Evolutionary conservation across 1,284 basidiomycete species (phyloP).

Genomic region (Inonotus hispidus): DNA sequence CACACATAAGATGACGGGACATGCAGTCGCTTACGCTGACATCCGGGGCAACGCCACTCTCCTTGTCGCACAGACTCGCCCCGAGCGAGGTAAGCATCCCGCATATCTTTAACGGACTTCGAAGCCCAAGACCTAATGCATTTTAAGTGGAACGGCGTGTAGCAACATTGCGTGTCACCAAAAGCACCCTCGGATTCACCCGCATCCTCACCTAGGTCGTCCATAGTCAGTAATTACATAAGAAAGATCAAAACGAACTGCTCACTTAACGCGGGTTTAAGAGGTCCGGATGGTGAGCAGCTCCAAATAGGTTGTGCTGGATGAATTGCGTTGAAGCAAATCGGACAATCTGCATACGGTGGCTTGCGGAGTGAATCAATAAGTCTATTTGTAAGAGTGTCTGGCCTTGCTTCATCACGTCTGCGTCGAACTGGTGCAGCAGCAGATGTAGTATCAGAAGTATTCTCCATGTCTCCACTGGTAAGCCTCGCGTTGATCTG

Average conservation of each 20-base stretch:
- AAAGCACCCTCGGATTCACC: constrained; percentile 26
- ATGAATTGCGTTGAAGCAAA: constrained; percentile 71
- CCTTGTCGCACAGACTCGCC: constrained; percentile 56
- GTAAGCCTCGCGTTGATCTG: constrained; percentile 16
- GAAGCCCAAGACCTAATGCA: constrained; percentile 76
- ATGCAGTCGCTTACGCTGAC: constrained; percentile 65
- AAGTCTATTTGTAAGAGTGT: constrained; percentile 61
- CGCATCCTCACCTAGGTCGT: constrained; percentile 18
- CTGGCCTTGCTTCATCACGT: neutral
- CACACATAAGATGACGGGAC: constrained; percentile 70
- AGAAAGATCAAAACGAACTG: neutral
- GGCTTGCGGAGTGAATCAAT: constrained; percentile 55
- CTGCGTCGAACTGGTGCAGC: neutral
- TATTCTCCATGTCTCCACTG: neutral
- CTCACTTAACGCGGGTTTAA: neutral
- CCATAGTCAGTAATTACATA: neutral
- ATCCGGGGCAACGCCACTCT: constrained; percentile 87
- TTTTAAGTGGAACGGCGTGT: constrained; percentile 80
- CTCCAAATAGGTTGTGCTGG: constrained; percentile 74
- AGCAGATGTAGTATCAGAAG: neutral
- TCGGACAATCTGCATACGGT: constrained; percentile 74
- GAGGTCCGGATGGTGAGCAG: constrained; percentile 47
- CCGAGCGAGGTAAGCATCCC: constrained; percentile 69
- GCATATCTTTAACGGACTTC: constrained; percentile 72
- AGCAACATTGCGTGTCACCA: constrained; percentile 57